Base-by-base conservation (phyloP, 176 grass and related monocot genomes). In the Aegilops sharonensis region DNA sequence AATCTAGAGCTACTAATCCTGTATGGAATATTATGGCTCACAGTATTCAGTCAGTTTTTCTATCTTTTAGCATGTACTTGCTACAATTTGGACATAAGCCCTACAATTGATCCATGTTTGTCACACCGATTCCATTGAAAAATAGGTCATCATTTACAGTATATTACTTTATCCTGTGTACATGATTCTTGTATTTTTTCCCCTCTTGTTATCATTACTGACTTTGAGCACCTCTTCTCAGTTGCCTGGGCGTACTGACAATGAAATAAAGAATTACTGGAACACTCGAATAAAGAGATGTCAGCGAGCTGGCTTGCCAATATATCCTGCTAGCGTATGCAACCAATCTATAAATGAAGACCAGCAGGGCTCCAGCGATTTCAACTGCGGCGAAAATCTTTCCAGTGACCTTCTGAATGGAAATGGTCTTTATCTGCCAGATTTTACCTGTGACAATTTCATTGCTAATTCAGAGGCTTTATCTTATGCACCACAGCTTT, bases 211-310 rank as follows among this genome's bases (percentile, higher is more conserved):
- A 3, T 64, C 75, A 8, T 77, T 87, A 66, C 66, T 87, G 64
- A 93, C 57, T 66, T 72, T 78, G 69, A 57, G 18, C 63, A 63
- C 57, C 47, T 79, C 74, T 94, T 89, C 23, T 63, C 92, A 99
- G 97, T 92, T 99, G 76, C 94, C 92, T 81, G 97, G 97, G 45
- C 92, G 97, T 85, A 99, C 97, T 43, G 97, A 96, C 77, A 99
- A 99, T 94, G 97, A 99, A 85, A 99, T 99, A 87, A 99, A 99
- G 73, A 99, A 99, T 88, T 99, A 92, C 65, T 99, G 97, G 97
- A 99, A 99, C 73, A 99, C 97, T 78, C 87, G 97, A 75, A 93
- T 93, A 85, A 99, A 99, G 78, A 90, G 97, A 82, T 95, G 87
- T 34, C 94, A 94, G 31, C 87, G 97, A 72, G 92, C 92, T 42